phyloP scores from a whole-genome alignment of 129 eudicot genomes.

The Tagetes patula region DNA sequence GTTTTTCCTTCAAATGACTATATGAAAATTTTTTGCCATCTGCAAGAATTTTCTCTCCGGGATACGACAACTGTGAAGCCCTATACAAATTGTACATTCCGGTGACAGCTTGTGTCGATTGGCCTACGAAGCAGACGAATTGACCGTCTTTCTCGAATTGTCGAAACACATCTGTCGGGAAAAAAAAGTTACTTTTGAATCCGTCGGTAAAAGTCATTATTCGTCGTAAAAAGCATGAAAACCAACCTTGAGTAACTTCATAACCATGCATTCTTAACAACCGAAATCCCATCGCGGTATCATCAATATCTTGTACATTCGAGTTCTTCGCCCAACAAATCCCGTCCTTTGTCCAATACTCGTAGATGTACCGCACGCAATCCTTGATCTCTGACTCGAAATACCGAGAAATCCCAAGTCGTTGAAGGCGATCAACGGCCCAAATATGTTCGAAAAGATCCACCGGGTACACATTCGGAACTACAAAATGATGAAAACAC shows the following conservation, averaged over 20 bases:
- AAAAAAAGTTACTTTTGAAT: conserved; percentile 8
- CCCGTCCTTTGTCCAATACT: conserved; percentile 78
- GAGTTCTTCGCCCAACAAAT: conserved; percentile 94
- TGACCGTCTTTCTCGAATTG: conserved; percentile 71
- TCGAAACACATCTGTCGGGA: conserved; percentile 60
- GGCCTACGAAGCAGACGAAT: conserved; percentile 75
- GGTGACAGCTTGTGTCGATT: conserved; percentile 88
- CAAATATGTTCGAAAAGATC: conserved; percentile 91
- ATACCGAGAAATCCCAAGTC: conserved; percentile 83
- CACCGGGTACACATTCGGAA: conserved; percentile 91
- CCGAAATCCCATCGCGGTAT: conserved; percentile 96
- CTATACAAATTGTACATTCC: conserved; percentile 84
- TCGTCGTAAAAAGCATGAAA: neutral
- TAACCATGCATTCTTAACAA: conserved; percentile 82
- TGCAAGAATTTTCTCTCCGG: conserved; percentile 63
- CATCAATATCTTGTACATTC: conserved; percentile 83
- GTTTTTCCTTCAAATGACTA: conserved; percentile 51
- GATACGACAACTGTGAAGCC: conserved; percentile 72
- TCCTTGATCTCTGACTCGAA: conserved; percentile 65
- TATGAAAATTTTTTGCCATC: conserved; percentile 65
- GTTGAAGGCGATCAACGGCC: conserved; percentile 71
- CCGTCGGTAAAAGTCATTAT: neutral
- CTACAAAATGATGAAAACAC: conserved; percentile 36
- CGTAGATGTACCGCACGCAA: conserved; percentile 54
- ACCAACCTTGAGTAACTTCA: conserved; percentile 63